Evolutionary conservation across 2,329 filamentous ascomycete genomes (phyloP).

Genomic region (Beauveria scarabaeidicola): DNA sequence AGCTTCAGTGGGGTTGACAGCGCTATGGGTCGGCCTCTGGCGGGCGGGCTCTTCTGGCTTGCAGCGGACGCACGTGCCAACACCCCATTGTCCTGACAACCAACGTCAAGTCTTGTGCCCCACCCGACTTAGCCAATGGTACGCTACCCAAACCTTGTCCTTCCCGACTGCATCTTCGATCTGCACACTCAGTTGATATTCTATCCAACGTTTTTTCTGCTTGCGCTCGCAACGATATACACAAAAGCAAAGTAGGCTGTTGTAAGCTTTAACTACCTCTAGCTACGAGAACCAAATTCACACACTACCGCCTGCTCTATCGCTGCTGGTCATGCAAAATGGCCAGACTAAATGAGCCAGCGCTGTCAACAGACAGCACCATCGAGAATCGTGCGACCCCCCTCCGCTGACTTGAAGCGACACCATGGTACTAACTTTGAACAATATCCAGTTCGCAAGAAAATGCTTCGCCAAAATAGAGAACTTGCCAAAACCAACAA

Average conservation of each 20-base stretch:
- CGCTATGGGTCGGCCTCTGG: no score
- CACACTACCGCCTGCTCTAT: not conserved
- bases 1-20: not conserved
- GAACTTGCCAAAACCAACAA: conserved; percentile 76
- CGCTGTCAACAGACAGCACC: conserved; percentile 53
- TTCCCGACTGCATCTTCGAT: not conserved
- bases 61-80: not conserved
- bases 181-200: not conserved
- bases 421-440: not conserved
- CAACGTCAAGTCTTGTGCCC: not conserved
- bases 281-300: no score
- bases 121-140: conserved; percentile 5
- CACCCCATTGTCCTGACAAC: conserved; percentile 3
- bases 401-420: not conserved
- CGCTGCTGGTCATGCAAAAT: conserved; percentile 39
- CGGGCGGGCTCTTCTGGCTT: not conserved
- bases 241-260: not conserved
- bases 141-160: not conserved
- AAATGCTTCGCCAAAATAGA: conserved; percentile 74
- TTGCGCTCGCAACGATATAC: not conserved
- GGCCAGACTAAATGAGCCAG: conserved; percentile 73
- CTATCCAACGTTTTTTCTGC: not conserved
- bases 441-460: conserved; percentile 58
- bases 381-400: conserved; percentile 58
- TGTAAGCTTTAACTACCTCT: not conserved